Evolutionary conservation across 2,329 filamentous ascomycete species (phyloP), one percentile per base, ranked within the genome.

Genomic region (Pyrenophora seminiperda): DNA sequence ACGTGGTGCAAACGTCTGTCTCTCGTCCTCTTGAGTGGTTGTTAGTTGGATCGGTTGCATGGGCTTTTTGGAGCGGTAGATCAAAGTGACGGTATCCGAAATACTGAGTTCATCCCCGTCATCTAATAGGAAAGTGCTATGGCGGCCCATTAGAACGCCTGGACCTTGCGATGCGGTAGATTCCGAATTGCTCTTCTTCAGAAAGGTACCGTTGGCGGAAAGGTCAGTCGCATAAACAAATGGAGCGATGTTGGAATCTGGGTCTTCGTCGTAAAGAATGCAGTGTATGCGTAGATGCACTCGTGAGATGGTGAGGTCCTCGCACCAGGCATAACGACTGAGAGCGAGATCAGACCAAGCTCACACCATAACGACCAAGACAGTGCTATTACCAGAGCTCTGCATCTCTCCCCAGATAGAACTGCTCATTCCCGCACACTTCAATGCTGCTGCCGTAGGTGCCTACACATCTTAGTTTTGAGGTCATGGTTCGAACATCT

Each of bases 151-250:
- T 1, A 73, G 56, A 22, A 71, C 50, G 5, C 62, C 58, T n/a
- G 40, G 54, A 27, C 50, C 58, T 44, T 64, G 60, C 11, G 67
- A 65, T 39, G 50, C 60, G 6, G 56, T 46, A 41, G 43, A 59
- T 31, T 59, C 41, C 41, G 50, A 41, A 33, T 66, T 64, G 17
- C 53, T 47, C 49, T 71, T 73, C 38, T 56, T 67, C 5, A 78
- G 46, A 17, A 62, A 58, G 5, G 76, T 75, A 5, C 75, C 67
- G 50, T 80, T 79, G 29, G 65, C 66, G 0, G 78, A 81, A 2
- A 78, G 40, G 43, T 79, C 74, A 31, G 76, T 72, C 11, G 71
- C 73, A 56, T 80, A 81, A 2, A 81, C 71, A 46, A 81, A 71
- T 4, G 78, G 77, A 3, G 72, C 62, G 9, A 79, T 70, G 2